Conservation (phyloP, 441 rosid genomes). For the Brassica balearica region DNA sequence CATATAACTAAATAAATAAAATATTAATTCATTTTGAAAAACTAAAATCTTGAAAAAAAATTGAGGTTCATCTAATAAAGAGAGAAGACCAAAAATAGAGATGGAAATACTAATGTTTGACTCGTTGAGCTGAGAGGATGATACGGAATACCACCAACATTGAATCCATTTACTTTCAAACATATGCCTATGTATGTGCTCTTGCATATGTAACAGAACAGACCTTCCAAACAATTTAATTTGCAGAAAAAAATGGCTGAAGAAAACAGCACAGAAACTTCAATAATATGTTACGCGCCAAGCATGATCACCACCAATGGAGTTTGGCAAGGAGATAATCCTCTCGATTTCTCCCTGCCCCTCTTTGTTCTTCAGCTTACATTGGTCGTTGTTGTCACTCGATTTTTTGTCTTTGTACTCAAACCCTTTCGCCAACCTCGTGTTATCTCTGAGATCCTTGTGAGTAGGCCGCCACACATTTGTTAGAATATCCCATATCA, state of each 20-base stretch:
- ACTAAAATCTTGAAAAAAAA: conserved; percentile 29
- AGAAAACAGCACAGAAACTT: conserved; percentile 37
- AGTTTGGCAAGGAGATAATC: conserved; percentile 97
- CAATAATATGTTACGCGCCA: conserved; percentile 89
- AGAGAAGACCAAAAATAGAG: conserved; percentile 45
- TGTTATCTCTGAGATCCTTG: conserved; percentile 85
- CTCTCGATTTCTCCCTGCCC: conserved; percentile 91
- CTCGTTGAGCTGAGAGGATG: conserved; percentile 45
- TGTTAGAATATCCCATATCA: background rate
- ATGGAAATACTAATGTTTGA: conserved; percentile 24
- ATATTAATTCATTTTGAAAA: background rate
- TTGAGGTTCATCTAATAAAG: conserved; percentile 24
- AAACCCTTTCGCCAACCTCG: conserved; percentile 96
- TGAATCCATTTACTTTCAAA: conserved; percentile 20
- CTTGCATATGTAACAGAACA: conserved; percentile 23
- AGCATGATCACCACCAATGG: conserved; percentile 97
- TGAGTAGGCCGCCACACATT: conserved; percentile 28
- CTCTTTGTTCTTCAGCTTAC: conserved; percentile 91
- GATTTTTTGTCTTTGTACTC: conserved; percentile 69
- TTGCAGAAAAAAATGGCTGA: conserved; percentile 35
- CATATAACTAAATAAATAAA: background rate
- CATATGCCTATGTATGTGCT: conserved; percentile 31
- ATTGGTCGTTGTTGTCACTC: conserved; percentile 74
- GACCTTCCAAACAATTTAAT: conserved; percentile 9
- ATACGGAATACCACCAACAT: conserved; percentile 46